Evolutionary conservation across 805 yeast genomes (phyloP), one percentile per base, ranked within the genome.

Genomic region (Lachancea mirantina): DNA sequence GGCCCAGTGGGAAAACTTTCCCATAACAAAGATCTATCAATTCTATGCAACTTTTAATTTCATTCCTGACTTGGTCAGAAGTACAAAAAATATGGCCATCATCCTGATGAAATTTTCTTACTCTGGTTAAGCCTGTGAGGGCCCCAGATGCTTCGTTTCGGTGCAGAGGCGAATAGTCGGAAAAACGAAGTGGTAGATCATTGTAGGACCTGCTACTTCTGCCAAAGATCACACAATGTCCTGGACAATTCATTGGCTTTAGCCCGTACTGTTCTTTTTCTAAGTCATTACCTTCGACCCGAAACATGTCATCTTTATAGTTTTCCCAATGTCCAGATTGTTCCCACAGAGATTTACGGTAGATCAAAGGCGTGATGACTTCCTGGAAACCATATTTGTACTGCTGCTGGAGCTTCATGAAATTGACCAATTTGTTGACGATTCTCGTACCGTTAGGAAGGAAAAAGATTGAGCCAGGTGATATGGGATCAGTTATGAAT

Each of bases 1-100:
- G 33, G 14, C 54, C 50, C 10, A 60, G 47, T 6, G 55, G 45
- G 40, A 65, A 65, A 49, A 88, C 81, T 13, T 74, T 71, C 0
- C 64, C 62, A 53, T 92, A 92, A 21, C 88, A 77, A 40, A 79
- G 70, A 47, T 78, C 80, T 34, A 92, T 73, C 49, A 92, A 64
- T 47, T 74, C 68, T 36, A 92, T 65, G 8, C 92, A 82, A 35
- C 74, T 71, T 7, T 67, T 49, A 30, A 92, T 87, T 52, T 92
- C 98, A 19, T 55, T 47, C 30, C 70, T 72, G 29, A 92, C 78
- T 59, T 92, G 98, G 5, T 70, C 75, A 21, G 71, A 67, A 2
- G 79, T 74, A 53, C 98, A 92, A 56, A 92, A 92, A 17, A 92
- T 88, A 49, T 92, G 98, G 6, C 96, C 97, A 56, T 92, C 98